Evolutionary conservation across 2,329 filamentous ascomycete species (phyloP), one percentile per base, ranked within the genome.

Genomic region (Microsporum audouinii): DNA sequence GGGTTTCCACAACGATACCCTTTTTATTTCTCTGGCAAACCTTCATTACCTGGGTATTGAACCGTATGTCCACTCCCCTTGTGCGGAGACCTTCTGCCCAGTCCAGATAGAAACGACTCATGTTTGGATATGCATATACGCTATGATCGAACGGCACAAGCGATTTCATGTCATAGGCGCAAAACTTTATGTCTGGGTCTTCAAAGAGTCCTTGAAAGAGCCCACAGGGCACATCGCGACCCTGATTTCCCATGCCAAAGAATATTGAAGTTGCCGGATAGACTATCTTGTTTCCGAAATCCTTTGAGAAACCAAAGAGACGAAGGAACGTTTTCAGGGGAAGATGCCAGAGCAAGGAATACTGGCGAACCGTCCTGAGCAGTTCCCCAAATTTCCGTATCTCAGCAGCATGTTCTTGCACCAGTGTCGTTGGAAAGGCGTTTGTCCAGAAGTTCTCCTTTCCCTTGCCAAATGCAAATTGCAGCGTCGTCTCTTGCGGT

Each of bases 161-260:
- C 0, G 78, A 82, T 53, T 81, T 76, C 0, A 76, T 67, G 58
- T 84, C 81, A 64, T 83, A 84, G 33, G 82, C 74, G 82, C 82
- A 85, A 6, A 85, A 74, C 63, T 80, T 80, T 77, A 83, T 82
- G 60, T 81, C 82, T 0, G 81, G 80, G 61, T 82, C 80, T 61
- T 82, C 75, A 58, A 83, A 84, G 0, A 86, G 71, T 3, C 82
- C 73, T 68, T 85, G 82, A 3, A 90, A 76, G 38, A 90, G 84
- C 29, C 86, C 85, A 47, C 80, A 82, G 0, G 87, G 84, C 0
- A 90, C 86, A 64, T 88, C 84, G 0, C 86, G 83, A 0, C 87
- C 87, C 66, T 88, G 85, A 65, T 90, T 90, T 1, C 87, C 86
- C 0, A 87, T 89, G 0, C 87, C 87, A 0, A 90, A 76, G 68